These are phyloP conservation scores for Cyberlindnera maclurae DNA, from an alignment of 805 yeast species.

Conservation along the genomic window DNA sequence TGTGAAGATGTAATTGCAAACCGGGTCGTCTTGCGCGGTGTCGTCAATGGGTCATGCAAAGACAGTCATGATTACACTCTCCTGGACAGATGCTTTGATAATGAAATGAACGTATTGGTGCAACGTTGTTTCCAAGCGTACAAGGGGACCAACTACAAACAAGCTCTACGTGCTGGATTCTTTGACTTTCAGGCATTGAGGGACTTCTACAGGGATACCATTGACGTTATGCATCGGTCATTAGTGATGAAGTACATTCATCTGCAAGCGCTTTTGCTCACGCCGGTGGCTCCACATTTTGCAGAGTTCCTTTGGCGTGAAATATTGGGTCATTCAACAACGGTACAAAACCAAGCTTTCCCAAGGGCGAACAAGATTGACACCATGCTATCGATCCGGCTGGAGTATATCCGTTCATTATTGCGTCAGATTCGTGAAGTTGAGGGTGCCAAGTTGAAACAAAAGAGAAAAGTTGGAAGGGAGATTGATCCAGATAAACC, in stretches of 20 bases:
- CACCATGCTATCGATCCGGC: conserved; percentile 52
- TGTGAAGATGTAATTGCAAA: conserved; percentile 57
- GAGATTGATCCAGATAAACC: conserved; percentile 73
- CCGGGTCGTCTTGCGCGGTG: too few relatives aligned
- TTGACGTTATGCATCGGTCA: conserved; percentile 70
- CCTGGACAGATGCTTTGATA: conserved; percentile 84
- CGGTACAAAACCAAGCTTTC: conserved; percentile 72
- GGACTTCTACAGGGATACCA: conserved; percentile 86
- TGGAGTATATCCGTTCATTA: conserved; percentile 70
- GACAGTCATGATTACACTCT: conserved; percentile 35
- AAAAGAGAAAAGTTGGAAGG: conserved; percentile 65
- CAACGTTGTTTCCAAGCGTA: conserved; percentile 67
- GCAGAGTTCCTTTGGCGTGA: conserved; percentile 86
- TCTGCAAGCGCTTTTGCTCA: conserved; percentile 70
- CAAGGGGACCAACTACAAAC: conserved; percentile 67
- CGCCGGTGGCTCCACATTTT: conserved; percentile 95
- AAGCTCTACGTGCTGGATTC: conserved; percentile 81
- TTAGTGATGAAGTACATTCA: conserved; percentile 77
- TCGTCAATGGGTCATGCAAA: too few relatives aligned
- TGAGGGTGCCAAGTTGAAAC: conserved; percentile 76
- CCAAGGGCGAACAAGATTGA: conserved; percentile 57
- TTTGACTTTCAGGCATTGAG: conserved; percentile 92
- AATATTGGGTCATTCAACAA: conserved; percentile 51
- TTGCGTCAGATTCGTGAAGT: conserved; percentile 86
- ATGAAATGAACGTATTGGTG: conserved; percentile 81